Evolutionary conservation across 139 green algal genomes (phyloP).

Genomic region (Tetraselmis striata): DNA sequence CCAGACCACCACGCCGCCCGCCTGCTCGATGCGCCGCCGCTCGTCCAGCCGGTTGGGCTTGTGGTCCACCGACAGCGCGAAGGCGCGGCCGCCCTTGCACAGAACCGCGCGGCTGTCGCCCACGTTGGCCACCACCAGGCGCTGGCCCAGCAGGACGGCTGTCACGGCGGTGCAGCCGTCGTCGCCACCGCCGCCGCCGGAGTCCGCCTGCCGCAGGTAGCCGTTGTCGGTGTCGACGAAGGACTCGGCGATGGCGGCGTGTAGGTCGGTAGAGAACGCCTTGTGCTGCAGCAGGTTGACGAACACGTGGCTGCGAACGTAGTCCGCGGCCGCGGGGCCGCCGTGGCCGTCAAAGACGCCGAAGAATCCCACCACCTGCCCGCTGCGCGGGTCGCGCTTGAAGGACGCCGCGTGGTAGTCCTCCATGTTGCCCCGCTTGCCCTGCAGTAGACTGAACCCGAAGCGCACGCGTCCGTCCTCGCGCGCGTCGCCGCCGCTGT

Average conservation of each 20-base stretch:
- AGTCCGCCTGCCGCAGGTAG: constrained; percentile 1
- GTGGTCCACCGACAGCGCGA: constrained; percentile 80
- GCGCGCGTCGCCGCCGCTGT: constrained; percentile 10
- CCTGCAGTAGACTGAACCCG: constrained; percentile 64
- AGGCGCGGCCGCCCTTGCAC: constrained; percentile 45
- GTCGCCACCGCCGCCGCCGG: constrained; percentile 1
- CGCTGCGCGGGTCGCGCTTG: constrained; percentile 35
- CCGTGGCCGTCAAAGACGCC: constrained; percentile 94
- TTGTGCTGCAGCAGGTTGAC: constrained; percentile 66
- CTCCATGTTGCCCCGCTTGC: constrained; percentile 59
- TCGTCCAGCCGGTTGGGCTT: constrained; percentile 91
- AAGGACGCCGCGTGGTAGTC: constrained; percentile 47
- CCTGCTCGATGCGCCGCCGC: constrained; percentile 79
- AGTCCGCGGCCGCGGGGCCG: constrained; percentile 74
- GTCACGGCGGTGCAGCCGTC: constrained; percentile 47
- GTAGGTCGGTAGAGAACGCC: constrained; percentile 55
- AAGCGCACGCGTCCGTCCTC: constrained; percentile 60
- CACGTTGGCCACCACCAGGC: constrained; percentile 80
- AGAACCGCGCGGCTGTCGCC: constrained; percentile 88
- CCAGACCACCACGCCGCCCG: constrained; percentile 85
- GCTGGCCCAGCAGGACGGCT: constrained; percentile 44
- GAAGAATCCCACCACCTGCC: constrained; percentile 69
- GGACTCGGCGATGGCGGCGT: constrained; percentile 45
- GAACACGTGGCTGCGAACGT: constrained; percentile 78
- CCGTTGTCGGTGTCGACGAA: constrained; percentile 13